Percentiles rank a stretch among this genome's conserved stretches.
Evolutionary conservation across 2,329 filamentous ascomycete species (phyloP).

Genomic region (Verticillium longisporum): DNA sequence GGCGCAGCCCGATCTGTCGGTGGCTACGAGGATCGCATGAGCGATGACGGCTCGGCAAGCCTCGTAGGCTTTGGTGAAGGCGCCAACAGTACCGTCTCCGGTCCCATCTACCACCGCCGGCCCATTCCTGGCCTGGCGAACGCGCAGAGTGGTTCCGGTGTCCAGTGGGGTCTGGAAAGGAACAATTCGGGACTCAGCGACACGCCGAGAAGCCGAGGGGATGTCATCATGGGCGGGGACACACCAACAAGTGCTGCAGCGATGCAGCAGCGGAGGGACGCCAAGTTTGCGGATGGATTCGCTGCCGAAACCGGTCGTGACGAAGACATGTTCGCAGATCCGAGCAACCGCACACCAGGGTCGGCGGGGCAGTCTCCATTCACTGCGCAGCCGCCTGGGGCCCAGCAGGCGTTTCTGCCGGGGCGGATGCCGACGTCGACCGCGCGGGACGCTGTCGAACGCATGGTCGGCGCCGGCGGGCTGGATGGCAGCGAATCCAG

Average conservation of each 20-base stretch:
- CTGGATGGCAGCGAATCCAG: background rate
- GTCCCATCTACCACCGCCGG: slow-evolving; percentile 60
- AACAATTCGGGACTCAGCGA: slow-evolving; percentile 47
- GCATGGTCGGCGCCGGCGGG: slow-evolving; percentile 49
- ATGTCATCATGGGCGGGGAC: slow-evolving; percentile 25
- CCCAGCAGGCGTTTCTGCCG: background rate
- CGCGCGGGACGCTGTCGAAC: slow-evolving; percentile 52
- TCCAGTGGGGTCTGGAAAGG: slow-evolving; percentile 38
- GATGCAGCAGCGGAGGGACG: slow-evolving; percentile 49
- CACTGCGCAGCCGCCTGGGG: slow-evolving; percentile 13
- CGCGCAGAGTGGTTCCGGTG: slow-evolving; percentile 11
- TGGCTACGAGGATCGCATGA: slow-evolving; percentile 65
- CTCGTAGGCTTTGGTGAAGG: slow-evolving; percentile 91
- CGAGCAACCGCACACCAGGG: slow-evolving; percentile 52
- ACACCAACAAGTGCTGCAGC: slow-evolving; percentile 38
- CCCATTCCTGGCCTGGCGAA: slow-evolving; percentile 27
- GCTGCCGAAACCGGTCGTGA: slow-evolving; percentile 48
- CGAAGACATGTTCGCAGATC: slow-evolving; percentile 56
- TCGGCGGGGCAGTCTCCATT: slow-evolving; percentile 29
- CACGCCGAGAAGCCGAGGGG: slow-evolving; percentile 24
- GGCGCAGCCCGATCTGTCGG: slow-evolving; percentile 39
- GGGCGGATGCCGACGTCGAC: slow-evolving; percentile 16
- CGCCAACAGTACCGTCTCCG: slow-evolving; percentile 76
- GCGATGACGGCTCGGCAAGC: slow-evolving; percentile 75
- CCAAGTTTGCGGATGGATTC: slow-evolving; percentile 61